These are phyloP conservation scores for Arthrinium phaeospermum DNA, from an alignment of 2,329 filamentous ascomycete species.

Conservation along the genomic window DNA sequence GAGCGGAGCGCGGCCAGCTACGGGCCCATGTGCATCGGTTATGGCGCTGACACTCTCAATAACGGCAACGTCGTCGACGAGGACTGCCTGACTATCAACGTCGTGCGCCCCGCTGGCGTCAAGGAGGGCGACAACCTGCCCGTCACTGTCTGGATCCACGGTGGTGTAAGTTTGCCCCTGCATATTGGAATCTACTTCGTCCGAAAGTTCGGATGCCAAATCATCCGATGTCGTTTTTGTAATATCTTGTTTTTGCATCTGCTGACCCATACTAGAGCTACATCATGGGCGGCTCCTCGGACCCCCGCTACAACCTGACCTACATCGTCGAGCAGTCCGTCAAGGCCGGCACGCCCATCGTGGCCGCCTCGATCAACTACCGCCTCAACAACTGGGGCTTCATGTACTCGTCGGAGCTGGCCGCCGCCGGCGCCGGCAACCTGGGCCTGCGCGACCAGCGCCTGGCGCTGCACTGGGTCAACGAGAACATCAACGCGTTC, in stretches of 20 bases:
- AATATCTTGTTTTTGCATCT: too few relatives aligned
- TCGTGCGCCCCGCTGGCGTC: slow-evolving; percentile 57
- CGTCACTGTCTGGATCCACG: slow-evolving; percentile 65
- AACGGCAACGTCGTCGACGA: slow-evolving; percentile 43
- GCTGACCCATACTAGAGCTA: slow-evolving; percentile 28
- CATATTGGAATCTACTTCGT: too few relatives aligned
- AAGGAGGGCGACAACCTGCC: slow-evolving; percentile 52
- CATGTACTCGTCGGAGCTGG: slow-evolving; percentile 50
- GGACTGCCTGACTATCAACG: slow-evolving; percentile 67
- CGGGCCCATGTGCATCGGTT: slow-evolving; percentile 55
- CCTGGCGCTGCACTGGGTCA: slow-evolving; percentile 55
- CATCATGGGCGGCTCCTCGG: slow-evolving; percentile 36
- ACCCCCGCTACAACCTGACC: slow-evolving; percentile 62
- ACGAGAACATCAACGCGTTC: slow-evolving; percentile 56
- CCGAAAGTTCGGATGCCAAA: background rate
- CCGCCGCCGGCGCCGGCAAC: slow-evolving; percentile 52
- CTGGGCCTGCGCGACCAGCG: slow-evolving; percentile 57
- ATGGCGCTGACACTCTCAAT: slow-evolving; percentile 42
- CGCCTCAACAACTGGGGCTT: slow-evolving; percentile 59
- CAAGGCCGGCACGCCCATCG: slow-evolving; percentile 52
- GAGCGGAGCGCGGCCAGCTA: slow-evolving; percentile 50
- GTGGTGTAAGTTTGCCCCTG: slow-evolving; percentile 41
- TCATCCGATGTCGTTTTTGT: background rate
- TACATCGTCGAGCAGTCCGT: slow-evolving; percentile 43
- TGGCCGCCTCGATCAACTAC: slow-evolving; percentile 58